A percentile compares a stretch with the other conserved stretches of the same genome.
Evolutionary conservation across 441 rosid genomes (phyloP).

Genomic region (Hura crepitans): DNA sequence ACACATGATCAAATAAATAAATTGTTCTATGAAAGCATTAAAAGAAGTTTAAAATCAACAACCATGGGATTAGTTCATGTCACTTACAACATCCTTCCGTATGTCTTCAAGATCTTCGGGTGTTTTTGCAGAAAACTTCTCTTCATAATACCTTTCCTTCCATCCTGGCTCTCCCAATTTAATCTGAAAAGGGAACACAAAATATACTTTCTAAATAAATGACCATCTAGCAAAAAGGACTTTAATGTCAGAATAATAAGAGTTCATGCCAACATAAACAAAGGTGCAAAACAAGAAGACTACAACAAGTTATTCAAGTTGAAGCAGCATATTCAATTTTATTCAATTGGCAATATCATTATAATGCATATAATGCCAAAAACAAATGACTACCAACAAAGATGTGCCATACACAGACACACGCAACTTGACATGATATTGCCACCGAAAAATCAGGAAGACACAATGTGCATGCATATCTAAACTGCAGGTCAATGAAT

Average conservation of each 20-base stretch:
- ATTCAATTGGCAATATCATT: not conserved
- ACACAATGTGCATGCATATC: too few relatives aligned
- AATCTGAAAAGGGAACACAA: constrained; percentile 39
- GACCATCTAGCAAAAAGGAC: too few relatives aligned
- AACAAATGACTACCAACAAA: too few relatives aligned
- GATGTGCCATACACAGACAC: too few relatives aligned
- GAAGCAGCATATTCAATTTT: not conserved
- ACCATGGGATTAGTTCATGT: not conserved
- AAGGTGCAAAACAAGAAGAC: not conserved
- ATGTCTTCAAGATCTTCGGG: constrained; percentile 65
- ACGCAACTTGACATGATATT: not conserved
- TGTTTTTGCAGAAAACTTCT: constrained; percentile 61
- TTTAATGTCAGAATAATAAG: not conserved
- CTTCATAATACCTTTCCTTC: constrained; percentile 92
- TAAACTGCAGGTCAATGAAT: not conserved
- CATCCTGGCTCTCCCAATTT: constrained; percentile 82
- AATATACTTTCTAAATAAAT: not conserved
- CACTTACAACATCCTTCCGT: constrained; percentile 86
- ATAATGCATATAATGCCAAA: not conserved
- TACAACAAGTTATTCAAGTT: not conserved
- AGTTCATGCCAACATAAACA: not conserved
- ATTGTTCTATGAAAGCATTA: constrained; percentile 7
- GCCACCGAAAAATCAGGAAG: not conserved
- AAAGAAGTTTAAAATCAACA: constrained; percentile 12
- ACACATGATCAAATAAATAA: constrained; percentile 26